A percentile compares a stretch with the other conserved stretches of the same genome.
Evolutionary conservation across 139 green algal species (phyloP).

Genomic region (Coelastrella sp.): DNA sequence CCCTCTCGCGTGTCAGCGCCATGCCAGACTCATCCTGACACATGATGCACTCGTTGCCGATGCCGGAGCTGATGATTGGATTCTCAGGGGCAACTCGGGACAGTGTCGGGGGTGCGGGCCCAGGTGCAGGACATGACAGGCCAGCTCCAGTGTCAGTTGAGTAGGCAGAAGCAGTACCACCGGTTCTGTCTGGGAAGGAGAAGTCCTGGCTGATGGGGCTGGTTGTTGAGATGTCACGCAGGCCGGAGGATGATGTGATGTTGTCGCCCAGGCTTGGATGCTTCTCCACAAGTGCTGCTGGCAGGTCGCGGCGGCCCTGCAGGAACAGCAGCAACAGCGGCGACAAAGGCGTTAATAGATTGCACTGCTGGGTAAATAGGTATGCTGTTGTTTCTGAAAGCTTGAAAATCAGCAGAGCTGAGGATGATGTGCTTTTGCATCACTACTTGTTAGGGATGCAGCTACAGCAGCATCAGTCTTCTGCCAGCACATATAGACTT

Average conservation of each 20-base stretch:
- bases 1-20: neutral
- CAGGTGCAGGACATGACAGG: neutral
- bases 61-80: neutral
- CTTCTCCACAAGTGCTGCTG: neutral
- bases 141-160: neutral
- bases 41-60: neutral
- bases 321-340: neutral
- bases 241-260: neutral
- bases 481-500: too few relatives aligned
- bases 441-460: too few relatives aligned
- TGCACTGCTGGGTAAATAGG: neutral
- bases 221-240: neutral
- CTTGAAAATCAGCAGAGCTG: neutral
- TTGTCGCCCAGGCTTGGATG: slow-evolving; percentile 19
- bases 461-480: too few relatives aligned
- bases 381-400: neutral
- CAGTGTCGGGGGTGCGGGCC: neutral
- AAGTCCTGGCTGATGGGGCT: neutral
- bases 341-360: neutral
- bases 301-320: slow-evolving; percentile 38
- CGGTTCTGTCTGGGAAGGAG: neutral
- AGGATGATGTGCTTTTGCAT: too few relatives aligned
- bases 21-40: neutral
- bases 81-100: neutral
- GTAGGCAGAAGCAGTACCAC: neutral